Evolutionary conservation across 768 basidiomycete species (phyloP).

Genomic region (Kwoniella botswanensis): DNA sequence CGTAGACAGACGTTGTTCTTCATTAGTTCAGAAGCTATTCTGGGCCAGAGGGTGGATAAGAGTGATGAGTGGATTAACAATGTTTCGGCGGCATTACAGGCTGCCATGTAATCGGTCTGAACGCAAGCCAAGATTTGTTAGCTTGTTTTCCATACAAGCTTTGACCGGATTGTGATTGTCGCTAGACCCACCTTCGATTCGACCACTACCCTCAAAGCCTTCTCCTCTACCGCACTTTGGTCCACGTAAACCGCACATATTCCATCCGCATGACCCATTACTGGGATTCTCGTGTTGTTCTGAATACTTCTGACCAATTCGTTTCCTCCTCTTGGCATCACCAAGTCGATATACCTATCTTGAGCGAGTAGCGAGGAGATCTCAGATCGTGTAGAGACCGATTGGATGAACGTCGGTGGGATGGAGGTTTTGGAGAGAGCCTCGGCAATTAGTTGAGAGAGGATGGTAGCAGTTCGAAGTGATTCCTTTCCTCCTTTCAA

Average conservation of each 20-base stretch:
- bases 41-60: constrained; percentile 76
- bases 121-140: neutral
- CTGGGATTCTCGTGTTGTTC: constrained; percentile 86
- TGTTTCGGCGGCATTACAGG: constrained; percentile 91
- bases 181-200: constrained; percentile 79
- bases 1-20: constrained; percentile 73
- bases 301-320: constrained; percentile 86
- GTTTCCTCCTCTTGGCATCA: constrained; percentile 95
- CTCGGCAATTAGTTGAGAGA: constrained; percentile 77
- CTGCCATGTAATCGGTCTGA: constrained; percentile 91
- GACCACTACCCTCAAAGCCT: constrained; percentile 78
- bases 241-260: constrained; percentile 90
- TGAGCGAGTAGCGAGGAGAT: constrained; percentile 83
- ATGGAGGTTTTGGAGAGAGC: constrained; percentile 76
- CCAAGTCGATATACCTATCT: constrained; percentile 92
- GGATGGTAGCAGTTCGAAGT: constrained; percentile 72
- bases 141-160: neutral
- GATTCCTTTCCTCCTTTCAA: constrained; percentile 98
- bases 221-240: constrained; percentile 74
- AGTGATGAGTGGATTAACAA: constrained; percentile 80
- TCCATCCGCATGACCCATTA: constrained; percentile 99
- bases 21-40: constrained; percentile 74
- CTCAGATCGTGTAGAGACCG: constrained; percentile 87
- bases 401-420: constrained; percentile 82
- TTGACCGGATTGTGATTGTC: too few relatives aligned